phyloP scores from a whole-genome alignment of 2,329 filamentous ascomycete species.

The Albifimbria verrucaria region DNA sequence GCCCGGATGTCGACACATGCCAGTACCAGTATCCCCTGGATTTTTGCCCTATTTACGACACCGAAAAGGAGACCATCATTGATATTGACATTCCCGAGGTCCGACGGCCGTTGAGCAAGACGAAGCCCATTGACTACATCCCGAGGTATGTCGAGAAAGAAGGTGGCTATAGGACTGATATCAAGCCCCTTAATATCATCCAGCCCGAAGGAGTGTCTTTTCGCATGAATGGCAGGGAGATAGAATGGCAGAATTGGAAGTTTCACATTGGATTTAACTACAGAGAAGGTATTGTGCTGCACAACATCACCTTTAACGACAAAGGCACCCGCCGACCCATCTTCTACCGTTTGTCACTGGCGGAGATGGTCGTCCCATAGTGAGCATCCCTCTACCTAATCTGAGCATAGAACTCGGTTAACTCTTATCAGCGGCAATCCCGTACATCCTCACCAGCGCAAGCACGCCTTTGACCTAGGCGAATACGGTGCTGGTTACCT shows the following conservation, averaged over 20 bases:
- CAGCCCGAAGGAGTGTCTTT: constrained; percentile 90
- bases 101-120: constrained; percentile 70
- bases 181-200: constrained; percentile 85
- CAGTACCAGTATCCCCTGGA: constrained; percentile 91
- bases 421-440: constrained; percentile 57
- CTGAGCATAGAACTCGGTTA: constrained; percentile 1
- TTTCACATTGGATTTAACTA: constrained; percentile 95
- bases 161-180: constrained; percentile 71
- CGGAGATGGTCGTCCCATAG: constrained; percentile 93
- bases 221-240: constrained; percentile 66
- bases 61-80: constrained; percentile 73
- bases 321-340: constrained; percentile 72
- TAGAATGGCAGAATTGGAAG: constrained; percentile 92
- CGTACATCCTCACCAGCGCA: constrained; percentile 74
- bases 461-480: constrained; percentile 77
- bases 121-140: constrained; percentile 75
- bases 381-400: constrained; percentile 20
- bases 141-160: constrained; percentile 67
- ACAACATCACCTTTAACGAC: constrained; percentile 87
- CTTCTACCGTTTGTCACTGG: constrained; percentile 85
- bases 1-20: constrained; percentile 77
- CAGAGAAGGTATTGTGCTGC: constrained; percentile 84
- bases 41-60: constrained; percentile 89
- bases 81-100: constrained; percentile 81
- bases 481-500: constrained; percentile 82